Conservation (phyloP, 768 basidiomycete species). For the Chalciporus chontae region DNA sequence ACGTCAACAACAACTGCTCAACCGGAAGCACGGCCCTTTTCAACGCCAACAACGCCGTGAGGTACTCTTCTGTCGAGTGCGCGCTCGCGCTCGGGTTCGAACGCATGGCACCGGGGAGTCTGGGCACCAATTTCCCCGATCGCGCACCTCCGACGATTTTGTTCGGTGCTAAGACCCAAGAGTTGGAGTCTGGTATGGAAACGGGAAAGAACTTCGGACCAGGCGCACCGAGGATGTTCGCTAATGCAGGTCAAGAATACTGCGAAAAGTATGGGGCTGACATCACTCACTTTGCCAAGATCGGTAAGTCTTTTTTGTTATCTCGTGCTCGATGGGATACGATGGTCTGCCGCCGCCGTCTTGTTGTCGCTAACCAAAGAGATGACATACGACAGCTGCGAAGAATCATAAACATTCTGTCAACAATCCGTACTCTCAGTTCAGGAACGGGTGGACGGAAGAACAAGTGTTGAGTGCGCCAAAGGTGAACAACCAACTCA, state of each 20-base stretch:
- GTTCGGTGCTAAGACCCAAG: constrained; percentile 40
- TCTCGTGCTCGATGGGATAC: too few relatives aligned
- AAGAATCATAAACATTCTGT: constrained; percentile 83
- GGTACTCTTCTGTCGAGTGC: constrained; percentile 67
- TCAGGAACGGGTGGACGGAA: constrained; percentile 71
- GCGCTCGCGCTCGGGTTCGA: constrained; percentile 84
- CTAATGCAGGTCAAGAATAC: constrained; percentile 72
- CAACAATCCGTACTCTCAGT: constrained; percentile 86
- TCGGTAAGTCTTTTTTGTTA: constrained; percentile 55
- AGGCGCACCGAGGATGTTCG: constrained; percentile 71
- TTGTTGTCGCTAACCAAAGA: too few relatives aligned
- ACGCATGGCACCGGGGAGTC: constrained; percentile 73
- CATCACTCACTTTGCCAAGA: constrained; percentile 68
- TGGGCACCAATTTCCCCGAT: constrained; percentile 62
- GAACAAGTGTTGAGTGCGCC: constrained; percentile 65
- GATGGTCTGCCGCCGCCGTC: too few relatives aligned
- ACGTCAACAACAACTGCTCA: constrained; percentile 87
- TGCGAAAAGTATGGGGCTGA: constrained; percentile 69
- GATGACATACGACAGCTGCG: constrained; percentile 46
- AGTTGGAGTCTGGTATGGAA: constrained; percentile 44
- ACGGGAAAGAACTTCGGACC: constrained; percentile 66
- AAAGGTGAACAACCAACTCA: constrained; percentile 69
- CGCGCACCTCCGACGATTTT: constrained; percentile 45
- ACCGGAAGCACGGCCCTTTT: constrained; percentile 79
- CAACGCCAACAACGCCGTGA: constrained; percentile 68